Conservation (phyloP, 164 flowering plant species). For the Umbellularia californica region DNA sequence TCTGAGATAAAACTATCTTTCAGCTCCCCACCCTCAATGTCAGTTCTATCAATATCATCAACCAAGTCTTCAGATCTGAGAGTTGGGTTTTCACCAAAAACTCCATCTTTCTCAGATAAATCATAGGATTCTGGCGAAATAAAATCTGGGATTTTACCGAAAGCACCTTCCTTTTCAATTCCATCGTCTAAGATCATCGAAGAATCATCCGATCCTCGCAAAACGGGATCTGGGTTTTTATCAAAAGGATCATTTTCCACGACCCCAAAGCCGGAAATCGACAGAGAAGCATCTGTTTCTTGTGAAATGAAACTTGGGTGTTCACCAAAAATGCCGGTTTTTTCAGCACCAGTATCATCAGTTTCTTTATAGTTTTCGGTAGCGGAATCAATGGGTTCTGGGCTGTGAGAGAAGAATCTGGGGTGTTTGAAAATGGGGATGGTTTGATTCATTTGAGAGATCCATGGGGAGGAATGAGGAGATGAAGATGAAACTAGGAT, state of each 20-base stretch:
- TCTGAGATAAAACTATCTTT: constrained; percentile 1
- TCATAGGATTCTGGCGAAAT: not conserved
- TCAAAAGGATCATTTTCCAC: not conserved
- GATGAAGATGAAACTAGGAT: constrained; percentile 1
- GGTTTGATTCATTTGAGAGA: not conserved
- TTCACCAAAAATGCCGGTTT: not conserved
- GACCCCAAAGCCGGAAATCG: not conserved
- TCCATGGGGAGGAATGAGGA: constrained; percentile 2
- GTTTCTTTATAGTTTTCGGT: not conserved
- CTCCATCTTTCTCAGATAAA: not conserved
- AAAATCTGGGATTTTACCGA: not conserved
- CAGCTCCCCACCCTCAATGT: constrained; percentile 3
- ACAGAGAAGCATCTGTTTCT: constrained; percentile 1
- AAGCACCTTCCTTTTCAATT: not conserved
- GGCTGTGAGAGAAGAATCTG: constrained; percentile 20
- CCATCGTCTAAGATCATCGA: not conserved
- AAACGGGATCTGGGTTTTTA: not conserved
- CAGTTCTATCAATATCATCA: not conserved
- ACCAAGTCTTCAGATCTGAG: not conserved
- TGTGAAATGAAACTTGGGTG: constrained; percentile 9
- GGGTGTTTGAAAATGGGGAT: constrained; percentile 1
- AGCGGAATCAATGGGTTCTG: not conserved
- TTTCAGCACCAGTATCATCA: not conserved
- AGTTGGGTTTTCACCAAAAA: constrained; percentile 8
- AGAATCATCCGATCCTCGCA: constrained; percentile 6